Conservation (phyloP, 768 basidiomycete genomes). For the Cystofilobasidium capitatum region DNA sequence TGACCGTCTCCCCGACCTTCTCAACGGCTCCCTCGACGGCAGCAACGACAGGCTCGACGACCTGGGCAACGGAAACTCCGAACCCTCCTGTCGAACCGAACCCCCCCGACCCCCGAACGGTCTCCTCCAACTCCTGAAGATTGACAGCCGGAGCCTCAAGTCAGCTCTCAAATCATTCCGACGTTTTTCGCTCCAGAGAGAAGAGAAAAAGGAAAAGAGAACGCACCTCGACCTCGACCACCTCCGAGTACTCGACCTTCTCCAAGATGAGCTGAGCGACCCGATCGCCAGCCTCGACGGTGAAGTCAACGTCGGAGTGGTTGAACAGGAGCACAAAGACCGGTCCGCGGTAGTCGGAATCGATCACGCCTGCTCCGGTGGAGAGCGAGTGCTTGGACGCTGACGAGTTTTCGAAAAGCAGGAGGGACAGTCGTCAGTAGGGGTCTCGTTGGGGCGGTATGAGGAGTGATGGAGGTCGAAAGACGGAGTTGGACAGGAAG, state of each 20-base stretch:
- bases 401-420: conserved; percentile 35
- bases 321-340: conserved; percentile 92
- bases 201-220: neutral
- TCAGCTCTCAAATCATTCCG: neutral
- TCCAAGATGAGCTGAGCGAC: conserved; percentile 92
- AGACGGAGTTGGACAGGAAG: neutral
- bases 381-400: conserved; percentile 97
- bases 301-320: conserved; percentile 76
- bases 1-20: neutral
- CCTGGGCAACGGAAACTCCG: neutral
- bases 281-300: conserved; percentile 88
- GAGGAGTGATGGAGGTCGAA: neutral
- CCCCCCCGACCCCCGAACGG: conserved; percentile 69
- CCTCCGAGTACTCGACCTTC: conserved; percentile 72
- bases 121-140: conserved; percentile 68
- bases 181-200: neutral
- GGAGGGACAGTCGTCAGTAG: conserved; percentile 9
- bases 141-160: conserved; percentile 8
- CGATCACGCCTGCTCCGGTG: conserved; percentile 94
- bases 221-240: conserved; percentile 73
- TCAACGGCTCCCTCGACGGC: neutral
- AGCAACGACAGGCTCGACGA: neutral
- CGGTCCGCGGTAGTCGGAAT: conserved; percentile 88
- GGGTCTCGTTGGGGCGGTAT: neutral
- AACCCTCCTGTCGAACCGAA: conserved; percentile 91